Evolutionary conservation across 2,329 filamentous ascomycete species (phyloP).

Genomic region (Aureobasidium namibiae): DNA sequence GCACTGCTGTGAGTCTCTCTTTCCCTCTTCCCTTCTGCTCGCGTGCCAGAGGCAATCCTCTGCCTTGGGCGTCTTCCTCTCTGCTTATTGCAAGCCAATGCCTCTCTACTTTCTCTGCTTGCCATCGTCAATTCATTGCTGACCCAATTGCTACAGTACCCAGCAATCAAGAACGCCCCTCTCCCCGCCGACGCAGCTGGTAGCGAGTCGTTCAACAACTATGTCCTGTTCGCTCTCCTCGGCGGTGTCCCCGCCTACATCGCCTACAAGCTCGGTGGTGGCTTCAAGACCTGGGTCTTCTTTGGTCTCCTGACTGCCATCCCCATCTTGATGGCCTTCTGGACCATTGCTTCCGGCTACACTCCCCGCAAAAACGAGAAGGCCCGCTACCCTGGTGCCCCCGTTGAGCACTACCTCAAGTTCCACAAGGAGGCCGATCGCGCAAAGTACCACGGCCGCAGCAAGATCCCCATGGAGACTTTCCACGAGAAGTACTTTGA

Average conservation of each 20-base stretch:
- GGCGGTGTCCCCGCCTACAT: constrained; percentile 68
- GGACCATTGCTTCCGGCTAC: constrained; percentile 69
- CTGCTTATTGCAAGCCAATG: no score
- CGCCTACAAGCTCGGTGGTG: constrained; percentile 75
- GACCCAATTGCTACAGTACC: constrained; percentile 49
- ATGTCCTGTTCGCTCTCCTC: constrained; percentile 62
- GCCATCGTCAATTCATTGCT: no score
- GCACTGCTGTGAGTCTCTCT: constrained; percentile 46
- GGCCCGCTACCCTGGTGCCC: constrained; percentile 73
- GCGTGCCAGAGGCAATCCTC: no score
- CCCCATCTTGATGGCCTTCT: constrained; percentile 74
- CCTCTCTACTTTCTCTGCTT: no score
- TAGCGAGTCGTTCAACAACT: constrained; percentile 80
- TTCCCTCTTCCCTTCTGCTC: no score
- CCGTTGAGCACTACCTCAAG: constrained; percentile 82
- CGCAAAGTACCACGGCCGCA: constrained; percentile 64
- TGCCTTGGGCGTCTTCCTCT: no score
- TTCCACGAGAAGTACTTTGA: constrained; percentile 99
- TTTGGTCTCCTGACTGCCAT: constrained; percentile 69
- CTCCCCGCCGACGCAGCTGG: constrained; percentile 83
- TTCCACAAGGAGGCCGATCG: constrained; percentile 59
- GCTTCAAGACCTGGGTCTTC: constrained; percentile 80
- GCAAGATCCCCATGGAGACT: constrained; percentile 81
- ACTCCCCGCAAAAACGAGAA: constrained; percentile 91
- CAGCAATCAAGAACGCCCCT: constrained; percentile 87